Conservation (phyloP, 2,329 filamentous ascomycete genomes). For the Neoascochyta sp. region DNA sequence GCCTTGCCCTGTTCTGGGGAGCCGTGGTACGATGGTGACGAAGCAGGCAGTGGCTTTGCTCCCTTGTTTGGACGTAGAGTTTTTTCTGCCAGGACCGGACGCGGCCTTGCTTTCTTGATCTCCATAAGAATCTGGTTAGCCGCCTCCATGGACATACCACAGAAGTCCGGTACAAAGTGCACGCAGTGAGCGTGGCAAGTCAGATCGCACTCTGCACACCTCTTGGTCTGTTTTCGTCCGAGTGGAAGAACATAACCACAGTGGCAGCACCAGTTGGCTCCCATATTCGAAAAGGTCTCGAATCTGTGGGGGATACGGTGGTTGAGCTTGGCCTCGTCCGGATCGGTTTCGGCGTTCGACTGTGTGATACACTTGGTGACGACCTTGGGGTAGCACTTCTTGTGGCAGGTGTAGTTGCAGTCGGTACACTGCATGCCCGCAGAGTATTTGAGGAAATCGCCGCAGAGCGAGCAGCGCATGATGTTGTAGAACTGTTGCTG, state of each 20-base stretch:
- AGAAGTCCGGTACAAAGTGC: conserved; percentile 96
- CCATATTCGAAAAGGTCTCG: conserved; percentile 93
- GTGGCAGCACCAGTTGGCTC: conserved; percentile 98
- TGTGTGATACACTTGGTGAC: conserved; percentile 99
- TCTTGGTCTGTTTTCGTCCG: conserved; percentile 90
- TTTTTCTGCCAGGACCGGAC: conserved; percentile 51
- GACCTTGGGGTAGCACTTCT: conserved; percentile 93
- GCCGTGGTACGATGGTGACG: conserved; percentile 31
- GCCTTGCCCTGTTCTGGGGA: conserved; percentile 40
- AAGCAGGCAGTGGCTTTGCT: conserved; percentile 47
- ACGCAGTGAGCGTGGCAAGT: conserved; percentile 89
- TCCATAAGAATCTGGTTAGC: conserved; percentile 91
- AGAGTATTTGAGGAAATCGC: conserved; percentile 97
- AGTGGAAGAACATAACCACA: conserved; percentile 95
- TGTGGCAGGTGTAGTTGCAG: conserved; percentile 99
- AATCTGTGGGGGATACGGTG: conserved; percentile 98
- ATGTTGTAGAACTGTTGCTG: conserved; percentile 99
- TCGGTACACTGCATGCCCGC: conserved; percentile 99
- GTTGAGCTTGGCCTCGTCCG: conserved; percentile 99
- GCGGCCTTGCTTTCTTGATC: conserved; percentile 74
- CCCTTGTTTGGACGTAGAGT: conserved; percentile 18
- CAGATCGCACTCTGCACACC: conserved; percentile 85
- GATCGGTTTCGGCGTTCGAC: conserved; percentile 96
- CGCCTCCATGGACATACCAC: conserved; percentile 97
- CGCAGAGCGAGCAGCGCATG: conserved; percentile 97